Evolutionary conservation across 2,329 filamentous ascomycete species (phyloP), one percentile per base, ranked within the genome.

Genomic region (Ascocoryne sarcoides): DNA sequence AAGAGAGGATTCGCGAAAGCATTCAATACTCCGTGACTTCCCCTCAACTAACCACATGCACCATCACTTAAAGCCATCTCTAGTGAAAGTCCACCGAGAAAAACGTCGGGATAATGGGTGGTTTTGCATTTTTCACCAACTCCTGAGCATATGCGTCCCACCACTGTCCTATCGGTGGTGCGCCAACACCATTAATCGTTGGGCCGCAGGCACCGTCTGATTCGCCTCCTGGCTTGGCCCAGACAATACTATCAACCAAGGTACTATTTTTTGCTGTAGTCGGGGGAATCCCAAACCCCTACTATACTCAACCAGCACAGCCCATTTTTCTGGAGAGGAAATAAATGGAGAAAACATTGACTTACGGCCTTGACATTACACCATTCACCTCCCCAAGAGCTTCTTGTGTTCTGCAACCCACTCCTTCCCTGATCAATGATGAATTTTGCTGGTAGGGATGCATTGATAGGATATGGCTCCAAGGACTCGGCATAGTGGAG

Each of bases 371-470:
- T 46, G 36, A 66, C 59, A 41, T 68, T 68, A 52, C 65, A 68
- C 65, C 65, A 68, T 38, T 66, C 63, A 5, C 65, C 63, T n/a
- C n/a, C n/a, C 62, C 64, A 66, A 31, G 60, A 57, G 37, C 54
- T 41, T 4, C 65, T 56, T 7, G 57, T 58, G n/a, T 60, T 63
- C 4, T 60, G 59, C 1, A 57, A 43, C 1, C 59, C 60, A 2
- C 64, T 61, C 15, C 66, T 63, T 32, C 66, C 65, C 50, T 66
- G 63, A 48, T 68, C 66, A 50, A 68, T 56, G 52, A 69, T 67
- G 59, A 68, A 68, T 42, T 60, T 56, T 3, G 63, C 50, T 2
- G 66, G 66, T 12, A 68, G 57, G 3, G 63, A 65, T 32, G 57
- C 53, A 9, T 55, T 59, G 41, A 59, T 58, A 36, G 68, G 62